Conservation (phyloP, 176 grass and related monocot genomes). For the Avena insularis region DNA sequence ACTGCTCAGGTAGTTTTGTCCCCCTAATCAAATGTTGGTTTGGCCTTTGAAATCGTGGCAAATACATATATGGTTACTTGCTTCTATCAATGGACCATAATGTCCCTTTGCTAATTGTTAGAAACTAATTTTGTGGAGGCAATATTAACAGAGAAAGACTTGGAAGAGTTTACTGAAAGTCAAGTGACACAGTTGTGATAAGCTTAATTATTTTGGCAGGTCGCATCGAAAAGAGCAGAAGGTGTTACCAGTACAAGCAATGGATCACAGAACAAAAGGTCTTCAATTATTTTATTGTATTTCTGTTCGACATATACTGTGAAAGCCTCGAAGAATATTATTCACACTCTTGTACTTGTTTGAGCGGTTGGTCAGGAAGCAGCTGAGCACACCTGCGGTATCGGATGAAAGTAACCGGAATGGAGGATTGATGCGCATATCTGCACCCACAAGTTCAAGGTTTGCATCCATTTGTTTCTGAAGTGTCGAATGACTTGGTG, state of each 20-base stretch:
- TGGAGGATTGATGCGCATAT: constrained; percentile 24
- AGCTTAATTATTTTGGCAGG: constrained; percentile 39
- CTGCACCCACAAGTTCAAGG: constrained; percentile 49
- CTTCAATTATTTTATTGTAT: constrained; percentile 8
- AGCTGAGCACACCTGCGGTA: constrained; percentile 27
- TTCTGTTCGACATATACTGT: background rate
- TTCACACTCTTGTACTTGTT: constrained; percentile 34
- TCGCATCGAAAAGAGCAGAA: constrained; percentile 28
- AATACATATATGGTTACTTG: background rate
- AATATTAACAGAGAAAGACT: background rate
- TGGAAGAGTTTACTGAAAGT: constrained; percentile 8
- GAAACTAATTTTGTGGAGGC: background rate
- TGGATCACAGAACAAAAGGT: constrained; percentile 55
- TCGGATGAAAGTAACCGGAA: constrained; percentile 27
- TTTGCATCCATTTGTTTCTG: background rate
- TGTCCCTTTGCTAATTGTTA: background rate
- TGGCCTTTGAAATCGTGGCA: constrained; percentile 12
- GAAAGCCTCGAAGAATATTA: constrained; percentile 15
- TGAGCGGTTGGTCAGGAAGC: constrained; percentile 55
- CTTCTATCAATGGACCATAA: constrained; percentile 16
- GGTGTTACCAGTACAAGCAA: constrained; percentile 18
- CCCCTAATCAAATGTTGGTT: background rate
- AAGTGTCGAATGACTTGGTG: constrained; percentile 2
- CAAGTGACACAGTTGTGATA: constrained; percentile 10
- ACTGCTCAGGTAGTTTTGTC: constrained; percentile 45